These are phyloP conservation scores for Fusarium albidum DNA, from an alignment of 2,329 filamentous ascomycete genomes.

Conservation along the genomic window DNA sequence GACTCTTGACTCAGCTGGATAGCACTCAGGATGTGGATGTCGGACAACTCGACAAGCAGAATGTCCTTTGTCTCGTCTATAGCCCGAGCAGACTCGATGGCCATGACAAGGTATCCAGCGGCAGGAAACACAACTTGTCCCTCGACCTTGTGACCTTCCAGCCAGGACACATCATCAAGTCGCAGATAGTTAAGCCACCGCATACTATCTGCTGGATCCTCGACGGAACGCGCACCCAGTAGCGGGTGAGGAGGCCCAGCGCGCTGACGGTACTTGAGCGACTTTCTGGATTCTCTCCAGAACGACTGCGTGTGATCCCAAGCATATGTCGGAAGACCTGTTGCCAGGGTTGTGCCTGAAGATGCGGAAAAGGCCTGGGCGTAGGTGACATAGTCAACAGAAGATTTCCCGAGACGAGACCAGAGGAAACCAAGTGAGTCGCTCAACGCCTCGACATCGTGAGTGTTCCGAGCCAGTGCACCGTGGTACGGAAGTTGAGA, in stretches of 20 bases:
- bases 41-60: slow-evolving; percentile 5
- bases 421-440: slow-evolving; percentile 30
- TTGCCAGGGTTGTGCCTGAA: slow-evolving; percentile 38
- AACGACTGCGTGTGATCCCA: slow-evolving; percentile 15
- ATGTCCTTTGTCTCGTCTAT: slow-evolving; percentile 1
- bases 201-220: slow-evolving; percentile 14
- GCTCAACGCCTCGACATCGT: slow-evolving; percentile 27
- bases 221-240: neutral
- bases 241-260: slow-evolving; percentile 6
- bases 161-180: slow-evolving; percentile 46
- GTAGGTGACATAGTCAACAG: neutral
- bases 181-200: slow-evolving; percentile 40
- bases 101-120: slow-evolving; percentile 49
- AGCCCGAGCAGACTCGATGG: slow-evolving; percentile 40
- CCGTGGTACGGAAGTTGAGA: slow-evolving; percentile 12
- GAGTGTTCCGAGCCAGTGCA: slow-evolving; percentile 20
- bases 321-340: slow-evolving; percentile 4
- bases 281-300: slow-evolving; percentile 6
- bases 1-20: neutral
- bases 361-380: neutral
- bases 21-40: slow-evolving; percentile 13
- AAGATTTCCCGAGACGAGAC: slow-evolving; percentile 3
- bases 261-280: neutral
- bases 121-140: slow-evolving; percentile 50
- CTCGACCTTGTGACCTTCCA: slow-evolving; percentile 47